These are phyloP conservation scores for Gliomastix tumulicola DNA, from an alignment of 2,329 filamentous ascomycete species.

Conservation along the genomic window DNA sequence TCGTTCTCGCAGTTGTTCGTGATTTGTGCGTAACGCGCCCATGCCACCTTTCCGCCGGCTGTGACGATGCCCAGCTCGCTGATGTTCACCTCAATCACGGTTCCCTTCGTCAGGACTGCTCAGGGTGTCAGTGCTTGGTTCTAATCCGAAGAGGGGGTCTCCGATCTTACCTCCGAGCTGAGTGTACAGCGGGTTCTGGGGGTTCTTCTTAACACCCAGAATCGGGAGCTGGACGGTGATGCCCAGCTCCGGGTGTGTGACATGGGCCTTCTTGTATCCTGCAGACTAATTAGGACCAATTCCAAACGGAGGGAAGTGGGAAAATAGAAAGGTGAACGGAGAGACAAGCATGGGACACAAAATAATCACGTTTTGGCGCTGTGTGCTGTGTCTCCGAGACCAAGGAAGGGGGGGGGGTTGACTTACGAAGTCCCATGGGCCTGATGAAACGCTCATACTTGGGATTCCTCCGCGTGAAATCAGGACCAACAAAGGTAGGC, in stretches of 20 bases:
- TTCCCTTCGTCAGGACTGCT: slow-evolving; percentile 84
- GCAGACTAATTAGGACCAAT: no score
- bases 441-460: slow-evolving; percentile 59
- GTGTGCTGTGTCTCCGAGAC: no score
- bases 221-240: slow-evolving; percentile 87
- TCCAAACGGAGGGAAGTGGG: no score
- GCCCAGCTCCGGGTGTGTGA: slow-evolving; percentile 68
- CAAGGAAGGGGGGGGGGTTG: no score
- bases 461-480: slow-evolving; percentile 84
- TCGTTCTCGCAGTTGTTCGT: slow-evolving; percentile 42
- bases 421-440: slow-evolving; percentile 40
- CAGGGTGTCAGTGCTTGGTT: no score
- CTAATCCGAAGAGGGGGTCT: no score
- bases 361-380: no score
- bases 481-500: slow-evolving; percentile 70
- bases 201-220: slow-evolving; percentile 58
- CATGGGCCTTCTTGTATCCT: slow-evolving; percentile 38
- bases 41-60: slow-evolving; percentile 85
- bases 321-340: no score
- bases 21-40: slow-evolving; percentile 78
- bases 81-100: slow-evolving; percentile 81
- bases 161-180: no score
- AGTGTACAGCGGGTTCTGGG: slow-evolving; percentile 84
- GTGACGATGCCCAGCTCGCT: slow-evolving; percentile 87
- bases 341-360: no score